Base-by-base conservation (phyloP, 768 basidiomycete genomes). In the Porphyrellus cyaneotinctus region DNA sequence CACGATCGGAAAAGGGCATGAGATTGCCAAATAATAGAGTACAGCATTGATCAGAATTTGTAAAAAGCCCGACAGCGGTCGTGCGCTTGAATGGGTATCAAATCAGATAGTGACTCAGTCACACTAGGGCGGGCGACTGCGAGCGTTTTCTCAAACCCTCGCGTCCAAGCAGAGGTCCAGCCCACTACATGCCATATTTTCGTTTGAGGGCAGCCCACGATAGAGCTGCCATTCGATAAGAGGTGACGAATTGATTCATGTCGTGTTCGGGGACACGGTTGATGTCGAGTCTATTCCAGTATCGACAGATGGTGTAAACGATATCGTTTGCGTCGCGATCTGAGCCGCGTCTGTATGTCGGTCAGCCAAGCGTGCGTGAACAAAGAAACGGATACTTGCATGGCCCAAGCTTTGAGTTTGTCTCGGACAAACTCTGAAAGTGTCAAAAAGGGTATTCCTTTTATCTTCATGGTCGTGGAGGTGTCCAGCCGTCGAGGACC, bases 251-350 rank as follows among this genome's bases (percentile, higher is more conserved):
- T 28, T 79, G 75, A 53, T 82, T 82, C 90, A 92, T 92, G 64
- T 92, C 90, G 53, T 84, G 81, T 68, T 92, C 90, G 24, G 85
- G 84, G 53, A 92, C 85, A 59, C 90, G 87, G 65, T 92, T 92
- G 59, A 91, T 83, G 68, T 92, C 90, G 55, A 92, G 80, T 49
- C 79, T 77, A 64, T 85, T 87, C 89, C 90, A 91, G 64, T 85
- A 88, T 50, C 81, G 82, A 52, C 80, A 75, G 60, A 93, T 74
- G 35, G 82, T 76, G 64, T 82, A 91, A 38, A 75, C 66, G 60
- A 92, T 89, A 57, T 92, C 90, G 58, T 82, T 82, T 10, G 89
- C 89, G 62, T 92, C 90, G 51, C 78, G 74, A 51, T 89, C 86
- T 22, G 75, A 74, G 33, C 81, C 80, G 47, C 87, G 84, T 65